phyloP scores from a whole-genome alignment of 2,329 filamentous ascomycete species.

The Clathrospora elynae region DNA sequence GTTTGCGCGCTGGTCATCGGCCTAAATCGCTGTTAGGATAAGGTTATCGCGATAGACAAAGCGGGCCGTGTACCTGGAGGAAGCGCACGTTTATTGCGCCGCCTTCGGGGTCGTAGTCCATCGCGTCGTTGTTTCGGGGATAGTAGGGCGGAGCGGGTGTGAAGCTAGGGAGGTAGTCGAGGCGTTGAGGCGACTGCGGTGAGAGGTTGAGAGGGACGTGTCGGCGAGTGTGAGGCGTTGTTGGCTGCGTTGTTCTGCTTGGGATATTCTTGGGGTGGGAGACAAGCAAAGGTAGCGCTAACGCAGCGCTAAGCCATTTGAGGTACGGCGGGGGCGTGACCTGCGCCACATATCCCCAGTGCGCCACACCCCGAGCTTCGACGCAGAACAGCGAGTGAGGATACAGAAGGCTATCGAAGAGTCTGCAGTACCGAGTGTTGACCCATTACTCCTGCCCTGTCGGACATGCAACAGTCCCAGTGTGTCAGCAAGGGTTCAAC shows the following conservation, averaged over 20 bases:
- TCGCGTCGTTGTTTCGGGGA: slow-evolving; percentile 35
- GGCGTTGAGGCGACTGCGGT: slow-evolving; percentile 25
- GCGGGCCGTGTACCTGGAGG: slow-evolving; percentile 41
- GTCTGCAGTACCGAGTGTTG: slow-evolving; percentile 4
- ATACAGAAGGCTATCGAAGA: slow-evolving; percentile 3
- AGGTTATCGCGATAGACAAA: slow-evolving; percentile 15
- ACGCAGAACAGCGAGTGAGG: no score
- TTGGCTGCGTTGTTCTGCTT: slow-evolving; percentile 14
- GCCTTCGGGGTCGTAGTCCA: slow-evolving; percentile 58
- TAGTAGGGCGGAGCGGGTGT: slow-evolving; percentile 17
- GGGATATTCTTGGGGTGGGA: slow-evolving; percentile 30
- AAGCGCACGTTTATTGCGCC: slow-evolving; percentile 50
- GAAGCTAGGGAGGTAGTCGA: slow-evolving; percentile 13
- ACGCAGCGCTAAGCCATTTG: slow-evolving; percentile 15
- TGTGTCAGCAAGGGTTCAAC: slow-evolving; percentile 2
- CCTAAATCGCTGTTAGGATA: slow-evolving; percentile 58
- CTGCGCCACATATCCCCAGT: slow-evolving; percentile 18
- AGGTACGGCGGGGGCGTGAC: slow-evolving; percentile 7
- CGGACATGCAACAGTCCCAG: slow-evolving; percentile 9
- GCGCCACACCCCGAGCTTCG: no score
- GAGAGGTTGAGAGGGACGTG: slow-evolving; percentile 23
- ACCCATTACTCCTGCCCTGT: slow-evolving; percentile 16
- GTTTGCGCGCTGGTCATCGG: slow-evolving; percentile 79
- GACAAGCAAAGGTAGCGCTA: slow-evolving; percentile 11
- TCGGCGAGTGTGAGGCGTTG: slow-evolving; percentile 25